phyloP scores from a whole-genome alignment of 2,329 filamentous ascomycete species.

The Sclerotinia trifoliorum region DNA sequence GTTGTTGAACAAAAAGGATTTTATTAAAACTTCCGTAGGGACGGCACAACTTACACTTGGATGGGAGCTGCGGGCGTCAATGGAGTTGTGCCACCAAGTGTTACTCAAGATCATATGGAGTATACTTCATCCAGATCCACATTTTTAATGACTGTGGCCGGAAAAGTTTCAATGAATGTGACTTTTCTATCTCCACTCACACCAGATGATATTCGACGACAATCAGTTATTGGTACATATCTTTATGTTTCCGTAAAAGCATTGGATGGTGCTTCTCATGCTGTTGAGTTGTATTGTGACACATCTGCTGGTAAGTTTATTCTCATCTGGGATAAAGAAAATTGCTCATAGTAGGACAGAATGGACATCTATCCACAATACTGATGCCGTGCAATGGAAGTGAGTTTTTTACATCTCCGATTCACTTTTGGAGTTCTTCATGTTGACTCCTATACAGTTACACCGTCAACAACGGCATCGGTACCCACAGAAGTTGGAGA shows the following conservation, averaged over 20 bases:
- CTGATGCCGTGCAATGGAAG: slow-evolving; percentile 59
- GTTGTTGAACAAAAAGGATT: too few relatives aligned
- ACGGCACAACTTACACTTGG: slow-evolving; percentile 64
- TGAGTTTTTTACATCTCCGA: slow-evolving; percentile 56
- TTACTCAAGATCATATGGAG: slow-evolving; percentile 61
- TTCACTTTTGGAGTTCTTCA: slow-evolving; percentile 46
- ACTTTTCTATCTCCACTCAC: slow-evolving; percentile 73
- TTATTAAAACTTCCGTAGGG: slow-evolving; percentile 36
- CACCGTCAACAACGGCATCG: slow-evolving; percentile 31
- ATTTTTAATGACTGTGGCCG: slow-evolving; percentile 65
- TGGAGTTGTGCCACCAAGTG: slow-evolving; percentile 47
- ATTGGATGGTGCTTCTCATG: slow-evolving; percentile 59
- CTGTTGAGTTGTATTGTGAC: slow-evolving; percentile 70
- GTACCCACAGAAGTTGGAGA: slow-evolving; percentile 31
- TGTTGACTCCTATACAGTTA: slow-evolving; percentile 49
- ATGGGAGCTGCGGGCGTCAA: slow-evolving; percentile 55
- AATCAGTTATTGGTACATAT: slow-evolving; percentile 71
- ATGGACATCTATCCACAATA: slow-evolving; percentile 64
- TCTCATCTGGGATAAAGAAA: background rate
- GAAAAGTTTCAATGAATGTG: slow-evolving; percentile 61
- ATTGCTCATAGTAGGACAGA: slow-evolving; percentile 49
- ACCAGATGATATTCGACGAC: slow-evolving; percentile 62
- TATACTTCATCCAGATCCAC: slow-evolving; percentile 72
- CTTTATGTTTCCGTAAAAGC: slow-evolving; percentile 62
- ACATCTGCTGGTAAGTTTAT: slow-evolving; percentile 60